Evolutionary conservation across 1,284 basidiomycete species (phyloP).

Genomic region (Trichosporon ovoides): DNA sequence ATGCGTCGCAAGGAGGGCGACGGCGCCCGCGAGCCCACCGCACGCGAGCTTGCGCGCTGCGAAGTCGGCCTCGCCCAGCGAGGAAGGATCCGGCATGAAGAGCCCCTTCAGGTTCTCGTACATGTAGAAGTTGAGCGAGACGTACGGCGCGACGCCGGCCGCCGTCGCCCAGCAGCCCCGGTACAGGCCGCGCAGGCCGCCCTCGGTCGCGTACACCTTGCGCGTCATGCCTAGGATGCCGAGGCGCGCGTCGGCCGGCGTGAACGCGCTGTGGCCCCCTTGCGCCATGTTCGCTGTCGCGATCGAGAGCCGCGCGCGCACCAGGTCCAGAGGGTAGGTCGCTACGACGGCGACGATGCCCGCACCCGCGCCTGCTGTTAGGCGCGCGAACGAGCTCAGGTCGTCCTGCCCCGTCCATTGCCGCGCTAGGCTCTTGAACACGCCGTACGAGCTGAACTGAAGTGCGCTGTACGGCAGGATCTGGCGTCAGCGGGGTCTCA

Average conservation of each 20-base stretch:
- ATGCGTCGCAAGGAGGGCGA: slow-evolving; percentile 90
- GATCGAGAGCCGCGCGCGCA: slow-evolving; percentile 86
- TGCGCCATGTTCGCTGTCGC: slow-evolving; percentile 58
- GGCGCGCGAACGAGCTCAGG: slow-evolving; percentile 74
- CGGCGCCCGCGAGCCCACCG: slow-evolving; percentile 56
- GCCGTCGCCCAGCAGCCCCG: slow-evolving; percentile 77
- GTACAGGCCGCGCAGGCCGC: slow-evolving; percentile 78
- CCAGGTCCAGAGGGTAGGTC: slow-evolving; percentile 89
- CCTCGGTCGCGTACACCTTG: slow-evolving; percentile 85
- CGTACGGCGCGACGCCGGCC: slow-evolving; percentile 87
- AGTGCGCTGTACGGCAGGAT: slow-evolving; percentile 63
- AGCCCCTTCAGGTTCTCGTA: slow-evolving; percentile 39
- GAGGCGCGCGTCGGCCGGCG: slow-evolving; percentile 49
- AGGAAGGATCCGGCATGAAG: slow-evolving; percentile 27
- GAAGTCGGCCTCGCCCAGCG: slow-evolving; percentile 31
- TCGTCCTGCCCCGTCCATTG: slow-evolving; percentile 57
- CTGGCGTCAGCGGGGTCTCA: slow-evolving; percentile 19
- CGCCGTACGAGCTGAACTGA: slow-evolving; percentile 81
- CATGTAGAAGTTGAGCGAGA: slow-evolving; percentile 49
- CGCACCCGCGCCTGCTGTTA: slow-evolving; percentile 78
- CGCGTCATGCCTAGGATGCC: slow-evolving; percentile 83
- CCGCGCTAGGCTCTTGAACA: slow-evolving; percentile 66
- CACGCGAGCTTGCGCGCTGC: slow-evolving; percentile 48
- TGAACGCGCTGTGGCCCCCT: slow-evolving; percentile 22
- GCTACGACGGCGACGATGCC: slow-evolving; percentile 84